These are phyloP conservation scores for Cucurbita moschata DNA, from an alignment of 306 rosid species.

Conservation along the genomic window DNA sequence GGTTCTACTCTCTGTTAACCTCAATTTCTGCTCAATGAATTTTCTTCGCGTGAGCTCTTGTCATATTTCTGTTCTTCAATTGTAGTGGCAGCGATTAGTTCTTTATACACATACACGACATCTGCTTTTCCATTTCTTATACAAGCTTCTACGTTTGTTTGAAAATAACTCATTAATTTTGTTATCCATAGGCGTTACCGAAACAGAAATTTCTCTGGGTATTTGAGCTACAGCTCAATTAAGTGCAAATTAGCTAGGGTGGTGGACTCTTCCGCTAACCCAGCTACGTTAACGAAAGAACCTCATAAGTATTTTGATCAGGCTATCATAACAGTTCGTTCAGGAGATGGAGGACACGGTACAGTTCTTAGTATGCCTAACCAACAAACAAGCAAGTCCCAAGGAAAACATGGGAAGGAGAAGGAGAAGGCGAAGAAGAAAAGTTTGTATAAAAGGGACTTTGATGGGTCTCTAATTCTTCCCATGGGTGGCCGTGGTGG, in stretches of 20 bases:
- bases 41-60: background rate
- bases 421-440: conserved; percentile 22
- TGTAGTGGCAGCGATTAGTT: background rate
- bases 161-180: background rate
- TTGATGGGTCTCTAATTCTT: conserved; percentile 63
- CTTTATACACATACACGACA: background rate
- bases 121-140: background rate
- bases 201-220: background rate
- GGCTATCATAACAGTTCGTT: conserved; percentile 61
- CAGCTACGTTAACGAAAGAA: conserved; percentile 29
- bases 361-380: conserved; percentile 39
- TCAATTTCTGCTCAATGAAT: background rate
- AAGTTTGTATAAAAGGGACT: conserved; percentile 51
- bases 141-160: background rate
- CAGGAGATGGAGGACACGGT: conserved; percentile 90
- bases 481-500: conserved; percentile 86
- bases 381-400: conserved; percentile 13
- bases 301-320: conserved; percentile 88
- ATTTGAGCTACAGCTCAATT: conserved; percentile 2
- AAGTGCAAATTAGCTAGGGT: conserved; percentile 22
- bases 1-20: background rate
- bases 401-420: conserved; percentile 29
- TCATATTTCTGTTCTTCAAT: background rate
- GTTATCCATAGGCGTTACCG: conserved; percentile 4
- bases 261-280: conserved; percentile 14